Percentiles rank a stretch among this genome's conserved stretches.
These are phyloP conservation scores for Mayamaea pseudoterrestris DNA, from an alignment of 108 stramenopile genomes.

Conservation along the genomic window DNA sequence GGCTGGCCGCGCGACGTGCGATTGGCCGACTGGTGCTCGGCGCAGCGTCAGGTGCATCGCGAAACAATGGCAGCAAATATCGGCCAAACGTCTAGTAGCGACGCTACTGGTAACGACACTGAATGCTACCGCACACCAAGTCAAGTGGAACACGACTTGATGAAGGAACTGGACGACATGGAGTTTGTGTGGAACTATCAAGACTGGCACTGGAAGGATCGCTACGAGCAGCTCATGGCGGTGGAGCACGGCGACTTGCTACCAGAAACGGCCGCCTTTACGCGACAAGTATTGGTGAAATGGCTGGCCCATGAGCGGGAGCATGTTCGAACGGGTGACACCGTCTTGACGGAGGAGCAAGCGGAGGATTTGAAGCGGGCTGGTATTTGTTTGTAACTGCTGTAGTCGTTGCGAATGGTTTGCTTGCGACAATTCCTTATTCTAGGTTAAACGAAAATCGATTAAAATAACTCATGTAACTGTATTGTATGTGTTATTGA, in stretches of 20 bases:
- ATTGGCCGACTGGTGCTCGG: slow-evolving; percentile 1
- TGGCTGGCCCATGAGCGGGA: not conserved
- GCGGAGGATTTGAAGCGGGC: not conserved
- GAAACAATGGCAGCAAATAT: no score
- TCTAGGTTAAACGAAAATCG: no score
- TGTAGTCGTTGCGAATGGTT: no score
- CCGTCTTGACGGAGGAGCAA: not conserved
- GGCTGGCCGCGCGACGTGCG: not conserved
- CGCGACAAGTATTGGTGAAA: not conserved
- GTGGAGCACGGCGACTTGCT: not conserved
- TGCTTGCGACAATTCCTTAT: no score
- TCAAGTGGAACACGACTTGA: not conserved
- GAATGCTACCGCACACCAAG: not conserved
- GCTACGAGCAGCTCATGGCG: not conserved
- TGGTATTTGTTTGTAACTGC: not conserved
- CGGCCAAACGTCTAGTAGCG: no score
- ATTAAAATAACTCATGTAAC: no score
- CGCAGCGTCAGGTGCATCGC: not conserved
- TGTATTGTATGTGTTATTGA: no score
- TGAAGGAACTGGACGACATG: not conserved
- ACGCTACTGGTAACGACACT: no score
- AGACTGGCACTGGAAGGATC: slow-evolving; percentile 1
- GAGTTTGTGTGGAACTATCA: slow-evolving; percentile 8
- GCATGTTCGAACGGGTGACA: not conserved
- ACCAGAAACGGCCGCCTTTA: not conserved